Conservation (phyloP, 2,329 filamentous ascomycete species). For the Fusarium vanettenii region DNA sequence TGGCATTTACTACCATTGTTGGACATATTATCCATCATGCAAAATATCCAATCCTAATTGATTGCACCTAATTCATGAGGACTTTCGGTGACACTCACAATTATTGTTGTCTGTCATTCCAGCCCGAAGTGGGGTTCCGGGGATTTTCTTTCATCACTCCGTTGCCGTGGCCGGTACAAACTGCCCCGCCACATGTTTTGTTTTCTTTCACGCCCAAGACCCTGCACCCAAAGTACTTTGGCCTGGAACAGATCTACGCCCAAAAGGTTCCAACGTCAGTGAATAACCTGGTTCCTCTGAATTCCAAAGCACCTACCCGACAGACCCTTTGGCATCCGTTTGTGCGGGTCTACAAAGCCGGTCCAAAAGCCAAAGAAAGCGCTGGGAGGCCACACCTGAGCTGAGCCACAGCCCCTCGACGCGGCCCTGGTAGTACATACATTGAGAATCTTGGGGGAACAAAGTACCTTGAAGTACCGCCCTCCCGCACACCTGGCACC, state of each 20-base stretch:
- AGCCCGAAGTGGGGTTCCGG: slow-evolving; percentile 29
- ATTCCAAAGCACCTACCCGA: background rate
- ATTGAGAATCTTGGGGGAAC: slow-evolving; percentile 3
- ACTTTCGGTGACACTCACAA: background rate
- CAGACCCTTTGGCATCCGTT: background rate
- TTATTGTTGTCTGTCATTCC: background rate
- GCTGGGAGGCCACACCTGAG: slow-evolving; percentile 9
- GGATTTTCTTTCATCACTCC: slow-evolving; percentile 16
- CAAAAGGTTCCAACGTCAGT: background rate
- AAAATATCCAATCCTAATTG: background rate
- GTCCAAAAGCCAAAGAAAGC: background rate
- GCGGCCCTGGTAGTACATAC: slow-evolving; percentile 35
- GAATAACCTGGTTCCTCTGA: background rate
- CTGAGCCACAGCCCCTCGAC: slow-evolving; percentile 44
- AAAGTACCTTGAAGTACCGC: slow-evolving; percentile 25
- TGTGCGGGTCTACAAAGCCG: background rate
- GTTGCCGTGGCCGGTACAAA: slow-evolving; percentile 30
- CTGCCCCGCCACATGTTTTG: slow-evolving; percentile 39
- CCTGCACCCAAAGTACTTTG: background rate
- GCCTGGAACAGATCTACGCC: background rate
- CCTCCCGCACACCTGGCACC: background rate
- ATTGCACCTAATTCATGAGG: background rate
- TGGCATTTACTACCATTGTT: background rate
- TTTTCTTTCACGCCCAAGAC: slow-evolving; percentile 30
- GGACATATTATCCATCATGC: background rate